Evolutionary conservation across 2,329 filamentous ascomycete species (phyloP), one percentile per base, ranked within the genome.

Genomic region (Trichoderma afroharzianum): DNA sequence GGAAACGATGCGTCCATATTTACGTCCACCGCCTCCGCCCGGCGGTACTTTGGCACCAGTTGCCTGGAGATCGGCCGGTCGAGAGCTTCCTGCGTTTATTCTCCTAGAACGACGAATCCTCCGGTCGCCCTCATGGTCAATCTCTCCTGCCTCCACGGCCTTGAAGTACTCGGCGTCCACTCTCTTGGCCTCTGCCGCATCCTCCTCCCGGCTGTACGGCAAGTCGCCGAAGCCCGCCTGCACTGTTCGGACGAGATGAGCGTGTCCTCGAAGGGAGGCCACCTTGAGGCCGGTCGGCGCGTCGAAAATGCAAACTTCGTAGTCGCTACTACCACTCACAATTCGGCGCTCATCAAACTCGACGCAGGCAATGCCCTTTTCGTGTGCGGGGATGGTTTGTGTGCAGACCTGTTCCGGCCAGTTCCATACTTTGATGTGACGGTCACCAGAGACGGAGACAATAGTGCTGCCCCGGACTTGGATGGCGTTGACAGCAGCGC

Each of bases 321-420:
- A 94, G 80, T 99, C 96, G 76, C 95, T 98, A 80, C 95, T 98
- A 3, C 96, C 96, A 76, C 94, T 98, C 66, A 99, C 94, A 74
- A 99, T 97, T 24, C 96, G 90, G 64, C 93, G 90, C 30, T 94
- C 94, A 79, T 99, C 96, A 78, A 96, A 98, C 81, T 99, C 95
- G 18, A 99, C 95, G 80, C 96, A 99, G 3, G 96, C 96, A 76
- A 99, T 98, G 36, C 96, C 96, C 80, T 99, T 99, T 74, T 89
- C 90, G 77, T 99, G 96, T 2, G 95, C 96, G 50, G 93, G 86
- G 39, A 97, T 90, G 0, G 93, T 97, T 76, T 92, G 90, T 58
- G 88, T 86, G 79, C 93, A 95, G 57, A 87, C 84, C 71, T 94
- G 93, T 8, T 90, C 92, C 21, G 91, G 91, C 84, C 97, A 93